Conservation (phyloP, 1,139 yeast species). For the Lodderomyces elongisporus region DNA sequence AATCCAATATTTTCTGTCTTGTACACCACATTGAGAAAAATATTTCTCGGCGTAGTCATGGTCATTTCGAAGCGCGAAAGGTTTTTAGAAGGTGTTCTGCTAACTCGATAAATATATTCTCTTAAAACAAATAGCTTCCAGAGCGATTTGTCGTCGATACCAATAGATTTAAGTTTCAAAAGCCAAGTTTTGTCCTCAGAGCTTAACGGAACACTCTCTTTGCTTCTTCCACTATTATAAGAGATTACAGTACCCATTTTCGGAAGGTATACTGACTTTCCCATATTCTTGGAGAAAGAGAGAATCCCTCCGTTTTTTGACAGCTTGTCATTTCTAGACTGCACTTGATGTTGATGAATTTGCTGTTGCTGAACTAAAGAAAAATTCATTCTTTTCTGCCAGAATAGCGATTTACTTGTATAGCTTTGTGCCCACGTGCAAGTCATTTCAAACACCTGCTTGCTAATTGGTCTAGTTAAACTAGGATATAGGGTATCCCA, state of each 20-base stretch:
- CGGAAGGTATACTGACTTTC: constrained; percentile 37
- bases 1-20: constrained; percentile 37
- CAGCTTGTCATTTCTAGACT: constrained; percentile 6
- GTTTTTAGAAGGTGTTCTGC: constrained; percentile 20
- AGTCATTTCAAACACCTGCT: constrained; percentile 61
- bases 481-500: constrained; percentile 65
- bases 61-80: not conserved
- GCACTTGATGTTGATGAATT: not conserved
- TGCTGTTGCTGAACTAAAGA: constrained; percentile 8
- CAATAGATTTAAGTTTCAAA: constrained; percentile 61
- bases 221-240: constrained; percentile 14
- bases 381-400: constrained; percentile 38
- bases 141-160: constrained; percentile 63
- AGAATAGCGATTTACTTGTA: constrained; percentile 61
- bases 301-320: constrained; percentile 7
- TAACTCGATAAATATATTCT: constrained; percentile 61
- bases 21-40: constrained; percentile 59
- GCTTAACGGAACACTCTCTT: constrained; percentile 26
- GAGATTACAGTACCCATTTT: constrained; percentile 15
- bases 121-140: constrained; percentile 79
- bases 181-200: constrained; percentile 77
- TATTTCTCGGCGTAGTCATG: constrained; percentile 46
- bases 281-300: constrained; percentile 31
- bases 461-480: constrained; percentile 60
- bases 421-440: constrained; percentile 70